These are phyloP conservation scores for Dictyostelium capitatum DNA, from an alignment of 78 protist species.

Conservation along the genomic window DNA sequence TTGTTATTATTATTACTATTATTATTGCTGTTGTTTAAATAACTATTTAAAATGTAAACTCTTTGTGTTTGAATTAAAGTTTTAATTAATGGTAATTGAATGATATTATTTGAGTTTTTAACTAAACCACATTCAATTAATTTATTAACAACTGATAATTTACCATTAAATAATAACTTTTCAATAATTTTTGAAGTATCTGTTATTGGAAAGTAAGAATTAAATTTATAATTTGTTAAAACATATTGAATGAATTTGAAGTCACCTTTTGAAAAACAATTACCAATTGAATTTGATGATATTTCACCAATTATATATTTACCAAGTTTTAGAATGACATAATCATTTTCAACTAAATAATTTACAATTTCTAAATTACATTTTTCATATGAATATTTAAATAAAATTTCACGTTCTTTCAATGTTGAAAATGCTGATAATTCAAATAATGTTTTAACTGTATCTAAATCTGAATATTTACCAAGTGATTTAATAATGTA, in stretches of 20 bases:
- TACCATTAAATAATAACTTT: not conserved
- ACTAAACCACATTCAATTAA: not conserved
- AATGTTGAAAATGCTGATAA: not conserved
- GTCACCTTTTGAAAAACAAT: not conserved
- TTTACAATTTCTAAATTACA: not conserved
- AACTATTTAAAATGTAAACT: no score
- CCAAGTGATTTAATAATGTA: not conserved
- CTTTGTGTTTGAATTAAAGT: no score
- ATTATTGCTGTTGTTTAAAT: no score
- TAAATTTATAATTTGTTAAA: not conserved
- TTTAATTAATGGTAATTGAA: no score
- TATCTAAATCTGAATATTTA: not conserved
- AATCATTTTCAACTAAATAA: not conserved
- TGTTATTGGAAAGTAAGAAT: not conserved
- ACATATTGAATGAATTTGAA: not conserved
- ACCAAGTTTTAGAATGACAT: not conserved
- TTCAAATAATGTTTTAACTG: not conserved
- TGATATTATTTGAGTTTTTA: no score
- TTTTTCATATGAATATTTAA: not conserved
- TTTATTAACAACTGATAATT: not conserved
- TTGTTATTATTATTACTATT: no score
- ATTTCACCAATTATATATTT: not conserved
- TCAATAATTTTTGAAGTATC: not conserved
- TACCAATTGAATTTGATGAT: not conserved
- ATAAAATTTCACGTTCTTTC: not conserved